Evolutionary conservation across 805 yeast species (phyloP).

Genomic region (Spathaspora passalidarum): DNA sequence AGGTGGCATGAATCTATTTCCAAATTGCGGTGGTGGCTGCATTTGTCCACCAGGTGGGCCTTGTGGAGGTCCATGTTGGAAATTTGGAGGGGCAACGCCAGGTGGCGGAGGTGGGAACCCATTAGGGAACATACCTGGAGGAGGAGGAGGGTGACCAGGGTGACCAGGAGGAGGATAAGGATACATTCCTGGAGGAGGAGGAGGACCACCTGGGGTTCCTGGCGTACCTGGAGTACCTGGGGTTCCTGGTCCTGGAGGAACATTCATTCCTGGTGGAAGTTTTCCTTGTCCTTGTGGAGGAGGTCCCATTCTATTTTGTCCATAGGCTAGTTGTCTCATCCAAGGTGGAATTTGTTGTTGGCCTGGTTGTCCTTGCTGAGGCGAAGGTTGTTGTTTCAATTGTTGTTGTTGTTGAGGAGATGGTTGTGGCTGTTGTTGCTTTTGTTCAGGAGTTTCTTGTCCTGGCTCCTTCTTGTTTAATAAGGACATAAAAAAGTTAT

Average conservation of each 20-base stretch:
- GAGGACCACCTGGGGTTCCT: not conserved
- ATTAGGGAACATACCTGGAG: slow-evolving; percentile 36
- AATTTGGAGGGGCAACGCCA: slow-evolving; percentile 6
- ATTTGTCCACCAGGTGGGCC: slow-evolving; percentile 5
- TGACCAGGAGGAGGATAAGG: slow-evolving; percentile 13
- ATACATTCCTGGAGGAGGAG: slow-evolving; percentile 35
- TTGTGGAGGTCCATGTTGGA: slow-evolving; percentile 5
- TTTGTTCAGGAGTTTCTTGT: slow-evolving; percentile 1
- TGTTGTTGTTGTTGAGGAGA: slow-evolving; percentile 2
- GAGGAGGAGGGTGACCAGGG: slow-evolving; percentile 11
- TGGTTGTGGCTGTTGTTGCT: slow-evolving; percentile 5
- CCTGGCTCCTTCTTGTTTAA: slow-evolving; percentile 30
- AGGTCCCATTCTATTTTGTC: too few relatives aligned
- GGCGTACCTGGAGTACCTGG: slow-evolving; percentile 5
- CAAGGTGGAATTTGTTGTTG: slow-evolving; percentile 21
- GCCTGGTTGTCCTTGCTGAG: slow-evolving; percentile 1
- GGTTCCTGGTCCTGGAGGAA: slow-evolving; percentile 12
- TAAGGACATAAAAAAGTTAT: slow-evolving; percentile 47
- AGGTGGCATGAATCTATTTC: slow-evolving; percentile 11
- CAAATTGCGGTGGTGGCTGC: slow-evolving; percentile 12
- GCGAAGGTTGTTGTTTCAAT: slow-evolving; percentile 2
- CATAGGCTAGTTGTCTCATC: slow-evolving; percentile 20
- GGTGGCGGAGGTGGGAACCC: slow-evolving; percentile 20
- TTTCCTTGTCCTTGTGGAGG: slow-evolving; percentile 7
- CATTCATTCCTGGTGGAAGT: slow-evolving; percentile 9